Percentiles rank a stretch among this genome's conserved stretches.
These are phyloP conservation scores for Rhynchospora breviuscula DNA, from an alignment of 176 grass and related monocot genomes.

Conservation along the genomic window DNA sequence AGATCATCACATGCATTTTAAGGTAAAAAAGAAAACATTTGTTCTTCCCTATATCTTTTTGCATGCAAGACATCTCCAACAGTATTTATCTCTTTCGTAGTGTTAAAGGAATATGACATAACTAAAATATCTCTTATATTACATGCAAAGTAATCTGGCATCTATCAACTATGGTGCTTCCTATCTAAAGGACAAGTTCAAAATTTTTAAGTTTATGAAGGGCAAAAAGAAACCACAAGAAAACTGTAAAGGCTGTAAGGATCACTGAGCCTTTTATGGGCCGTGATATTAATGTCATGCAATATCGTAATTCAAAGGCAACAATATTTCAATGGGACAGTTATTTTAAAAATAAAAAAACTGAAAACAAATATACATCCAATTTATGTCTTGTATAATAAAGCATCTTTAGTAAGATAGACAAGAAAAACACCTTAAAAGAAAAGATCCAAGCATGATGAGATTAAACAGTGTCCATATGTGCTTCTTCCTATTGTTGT, in stretches of 20 bases:
- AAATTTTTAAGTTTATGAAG: background rate
- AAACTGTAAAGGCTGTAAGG: background rate
- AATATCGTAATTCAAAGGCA: background rate
- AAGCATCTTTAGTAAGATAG: conserved; percentile 4
- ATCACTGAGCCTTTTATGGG: background rate
- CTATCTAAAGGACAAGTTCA: background rate
- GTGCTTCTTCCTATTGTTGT: conserved; percentile 89
- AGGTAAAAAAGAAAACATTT: background rate
- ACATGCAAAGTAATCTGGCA: background rate
- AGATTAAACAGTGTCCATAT: conserved; percentile 76
- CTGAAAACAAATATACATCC: background rate
- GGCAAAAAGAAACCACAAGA: background rate
- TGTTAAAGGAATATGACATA: no score
- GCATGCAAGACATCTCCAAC: no score
- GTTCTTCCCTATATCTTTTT: background rate
- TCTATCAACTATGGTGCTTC: background rate
- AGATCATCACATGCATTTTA: background rate
- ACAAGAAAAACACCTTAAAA: conserved; percentile 53
- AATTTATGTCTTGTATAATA: background rate
- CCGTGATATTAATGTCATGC: background rate
- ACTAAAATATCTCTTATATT: background rate
- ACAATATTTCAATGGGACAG: background rate
- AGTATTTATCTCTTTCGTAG: no score
- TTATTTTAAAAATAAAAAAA: background rate
- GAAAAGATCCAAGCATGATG: conserved; percentile 70